Conservation (phyloP, 371 early-diverging fungal genomes). For the Neoconidiobolus thromboides region DNA sequence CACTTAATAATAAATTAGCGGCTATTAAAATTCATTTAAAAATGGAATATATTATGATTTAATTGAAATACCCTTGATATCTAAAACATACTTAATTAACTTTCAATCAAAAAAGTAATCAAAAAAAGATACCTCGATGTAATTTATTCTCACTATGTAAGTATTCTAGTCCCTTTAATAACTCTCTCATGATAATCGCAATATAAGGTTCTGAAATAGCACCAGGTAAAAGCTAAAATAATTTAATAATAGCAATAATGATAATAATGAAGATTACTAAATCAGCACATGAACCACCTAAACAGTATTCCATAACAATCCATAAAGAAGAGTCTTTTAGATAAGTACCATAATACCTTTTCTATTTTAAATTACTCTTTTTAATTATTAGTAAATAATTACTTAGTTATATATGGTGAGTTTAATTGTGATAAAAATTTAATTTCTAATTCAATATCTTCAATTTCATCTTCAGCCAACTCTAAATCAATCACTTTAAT, state of each 20-base stretch:
- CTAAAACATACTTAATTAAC: conserved; percentile 38
- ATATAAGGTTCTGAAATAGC: conserved; percentile 71
- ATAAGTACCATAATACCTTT: conserved; percentile 57
- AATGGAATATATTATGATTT: not conserved
- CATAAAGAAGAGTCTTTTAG: conserved; percentile 63
- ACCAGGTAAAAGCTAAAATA: conserved; percentile 55
- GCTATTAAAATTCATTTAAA: conserved; percentile 29
- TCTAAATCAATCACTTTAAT: conserved; percentile 87
- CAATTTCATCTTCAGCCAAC: conserved; percentile 64
- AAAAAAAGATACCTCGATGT: conserved; percentile 50
- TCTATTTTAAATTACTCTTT: too few relatives aligned
- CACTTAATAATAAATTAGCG: conserved; percentile 60
- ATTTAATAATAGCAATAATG: conserved; percentile 27
- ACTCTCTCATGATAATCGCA: conserved; percentile 78
- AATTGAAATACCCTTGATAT: conserved; percentile 10
- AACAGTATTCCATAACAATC: conserved; percentile 92
- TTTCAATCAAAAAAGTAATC: not conserved
- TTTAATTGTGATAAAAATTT: too few relatives aligned
- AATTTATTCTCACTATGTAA: conserved; percentile 84
- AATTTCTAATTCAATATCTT: too few relatives aligned
- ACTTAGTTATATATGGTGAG: too few relatives aligned
- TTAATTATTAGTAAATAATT: too few relatives aligned
- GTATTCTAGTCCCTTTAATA: conserved; percentile 83
- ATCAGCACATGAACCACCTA: conserved; percentile 81
- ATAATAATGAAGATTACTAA: conserved; percentile 40